A percentile compares a stretch with the other conserved stretches of the same genome.
phyloP scores from a whole-genome alignment of 768 basidiomycete species.

The Lentinula boryana region DNA sequence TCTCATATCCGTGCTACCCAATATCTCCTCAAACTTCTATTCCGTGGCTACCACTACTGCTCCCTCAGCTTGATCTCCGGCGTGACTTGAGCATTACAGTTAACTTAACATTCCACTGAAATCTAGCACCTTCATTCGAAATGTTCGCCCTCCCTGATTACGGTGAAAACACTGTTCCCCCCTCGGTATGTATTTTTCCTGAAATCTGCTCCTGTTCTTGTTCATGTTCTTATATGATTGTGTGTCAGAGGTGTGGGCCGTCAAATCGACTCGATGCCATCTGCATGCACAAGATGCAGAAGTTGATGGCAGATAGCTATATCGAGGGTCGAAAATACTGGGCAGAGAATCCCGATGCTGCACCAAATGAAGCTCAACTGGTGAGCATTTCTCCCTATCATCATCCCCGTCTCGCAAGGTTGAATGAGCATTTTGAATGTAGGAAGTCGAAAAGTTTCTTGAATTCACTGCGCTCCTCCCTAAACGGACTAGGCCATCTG shows the following conservation, averaged over 20 bases:
- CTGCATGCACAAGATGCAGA: not conserved
- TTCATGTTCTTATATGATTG: not conserved
- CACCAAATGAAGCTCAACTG: not conserved
- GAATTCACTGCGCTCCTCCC: constrained; percentile 3
- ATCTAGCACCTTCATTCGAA: not conserved
- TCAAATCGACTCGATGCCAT: not conserved
- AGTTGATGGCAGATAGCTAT: constrained; percentile 5
- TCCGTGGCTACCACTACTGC: not conserved
- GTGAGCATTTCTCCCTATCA: not conserved
- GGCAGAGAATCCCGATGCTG: not conserved
- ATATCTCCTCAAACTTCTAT: not conserved
- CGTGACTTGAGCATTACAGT: not conserved
- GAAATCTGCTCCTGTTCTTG: not conserved
- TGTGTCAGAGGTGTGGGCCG: not conserved
- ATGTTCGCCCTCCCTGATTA: constrained; percentile 4
- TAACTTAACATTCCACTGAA: not conserved
- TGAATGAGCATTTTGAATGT: not conserved
- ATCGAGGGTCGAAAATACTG: constrained; percentile 3
- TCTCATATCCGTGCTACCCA: not conserved
- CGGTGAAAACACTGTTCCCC: not conserved
- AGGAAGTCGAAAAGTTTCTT: constrained; percentile 5
- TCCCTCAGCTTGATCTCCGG: too few species aligned
- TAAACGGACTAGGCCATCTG: not conserved
- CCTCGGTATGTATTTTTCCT: not conserved
- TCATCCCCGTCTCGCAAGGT: not conserved